Evolutionary conservation across 1,284 basidiomycete species (phyloP), one percentile per base, ranked within the genome.

Genomic region (Trichosporon sp.): DNA sequence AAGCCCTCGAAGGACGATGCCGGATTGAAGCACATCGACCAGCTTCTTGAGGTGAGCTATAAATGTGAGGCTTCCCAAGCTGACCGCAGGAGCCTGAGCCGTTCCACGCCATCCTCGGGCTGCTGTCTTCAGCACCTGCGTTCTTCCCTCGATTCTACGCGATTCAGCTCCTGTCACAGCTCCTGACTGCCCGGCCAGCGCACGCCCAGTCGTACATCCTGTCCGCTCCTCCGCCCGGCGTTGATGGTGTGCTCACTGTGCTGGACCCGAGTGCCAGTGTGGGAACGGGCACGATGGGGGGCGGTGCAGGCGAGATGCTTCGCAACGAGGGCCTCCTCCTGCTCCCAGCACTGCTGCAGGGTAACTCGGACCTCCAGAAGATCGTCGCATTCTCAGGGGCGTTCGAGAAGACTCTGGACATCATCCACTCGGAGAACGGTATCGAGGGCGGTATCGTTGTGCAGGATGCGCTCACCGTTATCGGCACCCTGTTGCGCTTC

Each of bases 341-440:
- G 79, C 86, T 96, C 35, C 92, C 96, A 68, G 86, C 89, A 4
- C 86, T 99, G 47, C 89, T 92, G 53, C 88, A 89, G 1, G 91
- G 93, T 74, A 98, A 92, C 76, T 89, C 93, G 35, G 95, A 98
- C 80, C 92, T 99, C 64, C 96, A 98, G 80, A 99, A 98, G 84
- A 90, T 98, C 25, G 89, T 98, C 53, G 95, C 95, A 0, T 99
- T 99, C 78, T 95, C 96, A 75, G 95, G 97, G 32, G 92, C 92
- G 0, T 98, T 99, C 78, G 96, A 99, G 84, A 93, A 92, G 79
- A 87, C 98, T 34, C 94, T 99, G 83, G 90, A 91, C 70, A 94
- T 94, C 63, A 88, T 98, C 71, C 87, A 88, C 7, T 87, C 89
- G 70, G 96, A 98, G 83, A 92, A 94, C 47, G 94, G 97, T 0